Conservation (phyloP, 768 basidiomycete genomes). For the Lentinula guzmanii region DNA sequence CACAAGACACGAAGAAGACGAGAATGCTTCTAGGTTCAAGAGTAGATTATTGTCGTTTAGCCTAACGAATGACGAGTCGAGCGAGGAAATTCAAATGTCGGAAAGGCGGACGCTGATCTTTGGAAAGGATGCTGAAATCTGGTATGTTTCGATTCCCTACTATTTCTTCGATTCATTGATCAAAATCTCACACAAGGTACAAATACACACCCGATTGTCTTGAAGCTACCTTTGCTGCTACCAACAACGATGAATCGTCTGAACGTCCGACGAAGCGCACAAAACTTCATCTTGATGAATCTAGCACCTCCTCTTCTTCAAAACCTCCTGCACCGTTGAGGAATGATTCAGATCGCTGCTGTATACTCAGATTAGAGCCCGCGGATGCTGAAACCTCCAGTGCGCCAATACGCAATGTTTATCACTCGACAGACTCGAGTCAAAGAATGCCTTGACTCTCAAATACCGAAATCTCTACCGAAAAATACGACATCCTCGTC, state of each 20-base stretch:
- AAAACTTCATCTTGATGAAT: not conserved
- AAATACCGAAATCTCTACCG: not conserved
- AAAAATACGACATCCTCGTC: not conserved
- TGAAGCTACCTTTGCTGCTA: not conserved
- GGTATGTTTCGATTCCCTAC: not conserved
- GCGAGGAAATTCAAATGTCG: not conserved
- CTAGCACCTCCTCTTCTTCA: not conserved
- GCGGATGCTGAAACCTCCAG: not conserved
- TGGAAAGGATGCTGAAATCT: slow-evolving; percentile 3
- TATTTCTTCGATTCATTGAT: not conserved
- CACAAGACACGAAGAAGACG: not conserved
- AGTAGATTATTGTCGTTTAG: not conserved
- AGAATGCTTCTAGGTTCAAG: not conserved
- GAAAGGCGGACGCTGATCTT: not conserved
- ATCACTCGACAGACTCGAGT: not conserved
- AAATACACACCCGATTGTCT: not conserved
- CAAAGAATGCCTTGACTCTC: not conserved
- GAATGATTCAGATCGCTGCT: slow-evolving; percentile 2
- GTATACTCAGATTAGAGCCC: not conserved
- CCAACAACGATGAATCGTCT: not conserved
- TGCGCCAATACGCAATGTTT: not conserved
- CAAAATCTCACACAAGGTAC: no score
- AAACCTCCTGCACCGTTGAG: not conserved
- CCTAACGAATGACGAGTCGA: not conserved
- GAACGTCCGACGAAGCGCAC: slow-evolving; percentile 4